Base-by-base conservation (phyloP, 805 yeast genomes). In the Starmerella vaccinii region DNA sequence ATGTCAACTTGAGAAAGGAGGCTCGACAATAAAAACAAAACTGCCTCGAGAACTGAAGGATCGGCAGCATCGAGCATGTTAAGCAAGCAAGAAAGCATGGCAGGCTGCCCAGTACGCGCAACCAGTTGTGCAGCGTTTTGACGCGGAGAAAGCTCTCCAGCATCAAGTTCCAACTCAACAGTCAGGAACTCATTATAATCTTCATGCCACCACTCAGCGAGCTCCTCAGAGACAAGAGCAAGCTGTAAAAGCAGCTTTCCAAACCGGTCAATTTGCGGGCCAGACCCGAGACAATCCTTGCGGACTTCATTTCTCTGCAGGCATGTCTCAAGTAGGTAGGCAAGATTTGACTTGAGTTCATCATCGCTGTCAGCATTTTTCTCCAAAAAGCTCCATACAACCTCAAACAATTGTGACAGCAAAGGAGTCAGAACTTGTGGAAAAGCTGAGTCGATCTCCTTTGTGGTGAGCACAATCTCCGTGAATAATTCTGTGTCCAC, bases 121-220 rank as follows among this genome's bases (percentile, higher is more conserved):
- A 84, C 56, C 30, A 77, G 74, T 26, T 81, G 86, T 24, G 71
- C 70, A 0, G 81, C 68, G 0, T 83, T 74, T 45, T 80, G 82
- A 48, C 97, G 74, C 0, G 81, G 75, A 2, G 74, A 65, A 9
- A 66, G 65, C 5, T 75, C 76, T 0, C 80, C 68, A 0, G 81
- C 68, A 15, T 49, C 52, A 29, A 88, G 71, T 1, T 87, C 95
- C 1, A 85, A 72, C 50, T 84, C 88, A 32, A 78, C 82, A 2
- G 88, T 76, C 5, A 86, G 84, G 63, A 78, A 87, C 3, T 64
- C 66, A 60, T 88, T 86, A 60, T 79, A 75, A 61, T 88, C 89
- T 2, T 68, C 70, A 3, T 65, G 63, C 72, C 81, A 84, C n/a
- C 55, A 56, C 4, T 72, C 74, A 3, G 32, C 71, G 0, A 68